Evolutionary conservation across 1,284 basidiomycete species (phyloP), one percentile per base, ranked within the genome.

Genomic region (Sphagnurus paluster): DNA sequence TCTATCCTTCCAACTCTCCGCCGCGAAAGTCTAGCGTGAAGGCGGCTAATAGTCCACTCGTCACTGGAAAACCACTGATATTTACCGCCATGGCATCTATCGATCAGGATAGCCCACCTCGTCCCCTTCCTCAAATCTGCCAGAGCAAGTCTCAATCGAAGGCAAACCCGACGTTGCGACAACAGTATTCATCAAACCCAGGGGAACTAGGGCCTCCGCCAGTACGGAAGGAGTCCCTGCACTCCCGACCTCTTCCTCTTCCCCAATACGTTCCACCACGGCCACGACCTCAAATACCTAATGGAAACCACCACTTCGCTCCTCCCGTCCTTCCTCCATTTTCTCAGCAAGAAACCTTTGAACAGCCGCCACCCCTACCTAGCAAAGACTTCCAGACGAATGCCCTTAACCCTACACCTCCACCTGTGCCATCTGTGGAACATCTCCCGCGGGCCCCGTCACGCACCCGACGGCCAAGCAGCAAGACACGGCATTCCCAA

Each of bases 61-160:
- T 62, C 5, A 58, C 57, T 29, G 68, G 59, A 19, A 70, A 70
- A 4, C 73, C 71, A 0, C 59, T 74, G 4, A 75, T 74, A 11
- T 74, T 75, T 21, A 34, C 67, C 2, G 66, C 72, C 11, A 64
- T 61, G 61, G 53, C 64, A 3, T 35, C 58, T 9, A 30, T 60
- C 25, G 54, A 59, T 29, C 51, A 56, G 19, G 47, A 45, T 13
- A 39, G 23, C 23, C 11, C 37, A 3, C 26, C 28, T 21, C 32
- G 26, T 38, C 42, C 19, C 13, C 35, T 23, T 28, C 41, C 46
- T 6, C 28, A 4, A 16, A 36, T 4, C 28, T 20, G 25, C 28
- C 38, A 48, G 29, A 28, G 21, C 38, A 32, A 39, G 24, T 37
- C 24, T 25, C 23, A 32, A 26, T 29, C 39, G 6, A 36, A 34